Percentiles rank a stretch among this genome's conserved stretches.
Conservation (phyloP, 192 early-diverging fungal species). For the Oehlia diaphana region DNA sequence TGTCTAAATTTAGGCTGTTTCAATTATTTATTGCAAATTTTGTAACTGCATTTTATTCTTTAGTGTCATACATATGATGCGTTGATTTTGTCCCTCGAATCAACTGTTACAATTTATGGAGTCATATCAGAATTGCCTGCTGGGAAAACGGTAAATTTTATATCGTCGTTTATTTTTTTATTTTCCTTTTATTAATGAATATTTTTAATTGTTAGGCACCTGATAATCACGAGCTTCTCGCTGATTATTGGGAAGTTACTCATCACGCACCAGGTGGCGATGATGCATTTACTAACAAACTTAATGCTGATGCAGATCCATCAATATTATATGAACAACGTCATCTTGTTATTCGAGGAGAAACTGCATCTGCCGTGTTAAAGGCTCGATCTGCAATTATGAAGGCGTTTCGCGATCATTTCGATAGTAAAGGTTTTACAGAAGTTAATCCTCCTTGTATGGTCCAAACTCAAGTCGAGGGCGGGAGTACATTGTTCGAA, state of each 20-base stretch:
- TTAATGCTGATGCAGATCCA: slow-evolving; percentile 88
- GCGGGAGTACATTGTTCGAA: slow-evolving; percentile 91
- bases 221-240: slow-evolving; percentile 91
- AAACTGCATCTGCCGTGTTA: slow-evolving; percentile 83
- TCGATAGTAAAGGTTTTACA: slow-evolving; percentile 70
- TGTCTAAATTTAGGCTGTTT: neutral
- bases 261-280: slow-evolving; percentile 93
- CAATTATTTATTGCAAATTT: neutral
- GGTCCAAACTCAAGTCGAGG: slow-evolving; percentile 99
- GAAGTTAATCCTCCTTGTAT: slow-evolving; percentile 98
- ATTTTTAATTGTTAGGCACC: slow-evolving; percentile 68
- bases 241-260: slow-evolving; percentile 95
- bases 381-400: slow-evolving; percentile 84
- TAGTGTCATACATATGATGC: slow-evolving; percentile 96
- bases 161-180: neutral
- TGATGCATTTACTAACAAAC: slow-evolving; percentile 87
- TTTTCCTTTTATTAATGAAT: neutral
- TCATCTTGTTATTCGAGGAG: slow-evolving; percentile 95
- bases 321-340: slow-evolving; percentile 87
- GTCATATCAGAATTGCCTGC: slow-evolving; percentile 83
- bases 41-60: neutral
- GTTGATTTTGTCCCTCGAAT: slow-evolving; percentile 88
- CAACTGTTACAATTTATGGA: slow-evolving; percentile 89
- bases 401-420: slow-evolving; percentile 95
- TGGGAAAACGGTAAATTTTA: slow-evolving; percentile 77